These are phyloP conservation scores for Colletotrichum chlorophyti DNA, from an alignment of 2,329 filamentous ascomycete genomes.

Conservation along the genomic window DNA sequence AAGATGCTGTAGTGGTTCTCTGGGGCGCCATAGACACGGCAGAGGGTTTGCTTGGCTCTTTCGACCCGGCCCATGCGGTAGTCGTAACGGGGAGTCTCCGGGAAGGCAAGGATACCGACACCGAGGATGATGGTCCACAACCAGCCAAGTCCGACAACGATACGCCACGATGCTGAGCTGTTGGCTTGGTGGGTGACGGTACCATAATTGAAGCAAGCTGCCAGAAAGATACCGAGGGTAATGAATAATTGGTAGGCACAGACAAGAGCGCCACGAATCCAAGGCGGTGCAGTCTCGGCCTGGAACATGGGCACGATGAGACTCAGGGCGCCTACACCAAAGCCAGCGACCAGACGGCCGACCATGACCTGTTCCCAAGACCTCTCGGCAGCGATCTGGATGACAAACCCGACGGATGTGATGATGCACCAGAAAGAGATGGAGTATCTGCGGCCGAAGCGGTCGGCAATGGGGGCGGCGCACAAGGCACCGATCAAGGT, in stretches of 20 bases:
- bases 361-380: constrained; percentile 72
- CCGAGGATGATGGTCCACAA: constrained; percentile 56
- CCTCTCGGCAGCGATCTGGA: constrained; percentile 63
- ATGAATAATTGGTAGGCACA: constrained; percentile 76
- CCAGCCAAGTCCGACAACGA: constrained; percentile 63
- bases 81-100: constrained; percentile 59
- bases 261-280: constrained; percentile 71
- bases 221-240: constrained; percentile 70
- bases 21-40: constrained; percentile 53
- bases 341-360: constrained; percentile 69
- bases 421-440: constrained; percentile 68
- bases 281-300: constrained; percentile 71
- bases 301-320: constrained; percentile 77
- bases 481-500: constrained; percentile 66
- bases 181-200: constrained; percentile 53
- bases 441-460: constrained; percentile 66
- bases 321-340: constrained; percentile 71
- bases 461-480: constrained; percentile 70
- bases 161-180: constrained; percentile 64
- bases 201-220: constrained; percentile 64
- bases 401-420: constrained; percentile 70
- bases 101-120: constrained; percentile 55
- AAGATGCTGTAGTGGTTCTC: constrained; percentile 52
- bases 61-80: constrained; percentile 56
- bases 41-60: constrained; percentile 54